Evolutionary conservation across 139 green algal genomes (phyloP).

Genomic region (Micractinium conductrix): DNA sequence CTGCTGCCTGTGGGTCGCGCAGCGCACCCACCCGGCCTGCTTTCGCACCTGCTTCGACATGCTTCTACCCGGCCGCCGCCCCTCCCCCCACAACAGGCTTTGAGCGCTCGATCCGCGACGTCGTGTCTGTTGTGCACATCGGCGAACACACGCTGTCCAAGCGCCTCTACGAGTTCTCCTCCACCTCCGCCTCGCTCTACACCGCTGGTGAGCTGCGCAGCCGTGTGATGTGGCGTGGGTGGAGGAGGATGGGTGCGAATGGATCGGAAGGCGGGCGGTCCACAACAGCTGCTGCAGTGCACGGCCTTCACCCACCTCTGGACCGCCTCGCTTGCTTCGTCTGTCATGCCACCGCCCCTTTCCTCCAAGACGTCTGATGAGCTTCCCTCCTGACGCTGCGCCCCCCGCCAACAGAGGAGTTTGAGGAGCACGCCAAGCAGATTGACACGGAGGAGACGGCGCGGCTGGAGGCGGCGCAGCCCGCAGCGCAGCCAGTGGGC

Average conservation of each 20-base stretch:
- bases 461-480: background rate
- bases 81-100: slow-evolving; percentile 33
- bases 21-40: background rate
- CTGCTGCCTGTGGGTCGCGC: background rate
- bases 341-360: background rate
- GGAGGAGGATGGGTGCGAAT: background rate
- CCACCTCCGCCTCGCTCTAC: slow-evolving; percentile 59
- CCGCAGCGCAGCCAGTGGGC: background rate
- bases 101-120: slow-evolving; percentile 77
- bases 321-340: too few species aligned
- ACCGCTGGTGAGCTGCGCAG: slow-evolving; percentile 47
- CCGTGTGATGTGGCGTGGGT: background rate
- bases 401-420: slow-evolving; percentile 15
- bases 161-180: slow-evolving; percentile 87
- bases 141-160: slow-evolving; percentile 89
- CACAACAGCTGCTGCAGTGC: too few species aligned
- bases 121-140: slow-evolving; percentile 89
- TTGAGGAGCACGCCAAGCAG: slow-evolving; percentile 21
- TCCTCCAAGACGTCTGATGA: too few species aligned
- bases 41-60: background rate
- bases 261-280: too few species aligned
- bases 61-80: background rate
- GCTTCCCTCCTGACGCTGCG: too few species aligned
- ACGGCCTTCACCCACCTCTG: too few species aligned
- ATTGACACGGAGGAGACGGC: slow-evolving; percentile 3